Evolutionary conservation across 352 stramenopile species (phyloP).

Genomic region (Phytophthora citrophthora): DNA sequence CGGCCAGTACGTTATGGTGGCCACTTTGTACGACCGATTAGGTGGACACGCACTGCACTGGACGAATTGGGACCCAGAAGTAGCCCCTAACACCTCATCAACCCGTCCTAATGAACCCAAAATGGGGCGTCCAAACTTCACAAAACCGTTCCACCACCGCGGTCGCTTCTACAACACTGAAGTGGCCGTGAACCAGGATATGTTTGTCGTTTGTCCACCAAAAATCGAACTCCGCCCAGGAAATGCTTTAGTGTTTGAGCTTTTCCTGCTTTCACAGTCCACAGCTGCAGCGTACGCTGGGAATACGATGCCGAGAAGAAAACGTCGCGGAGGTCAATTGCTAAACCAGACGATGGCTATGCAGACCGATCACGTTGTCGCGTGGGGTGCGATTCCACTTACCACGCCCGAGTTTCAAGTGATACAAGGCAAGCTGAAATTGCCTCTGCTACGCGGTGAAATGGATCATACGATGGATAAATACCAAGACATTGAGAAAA

Average conservation of each 20-base stretch:
- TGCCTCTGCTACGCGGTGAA: conserved; percentile 86
- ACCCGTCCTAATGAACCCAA: conserved; percentile 4
- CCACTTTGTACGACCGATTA: conserved; percentile 87
- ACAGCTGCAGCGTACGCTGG: conserved; percentile 8
- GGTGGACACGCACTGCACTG: conserved; percentile 82
- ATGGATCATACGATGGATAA: conserved; percentile 85
- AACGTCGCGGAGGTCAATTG: conserved; percentile 16
- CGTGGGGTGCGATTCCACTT: conserved; percentile 84
- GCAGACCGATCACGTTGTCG: conserved; percentile 76
- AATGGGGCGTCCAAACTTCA: conserved; percentile 56
- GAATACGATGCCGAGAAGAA: conserved; percentile 4
- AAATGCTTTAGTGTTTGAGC: conserved; percentile 63
- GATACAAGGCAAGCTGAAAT: conserved; percentile 81
- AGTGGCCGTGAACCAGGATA: conserved; percentile 74
- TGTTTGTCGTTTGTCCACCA: conserved; percentile 83
- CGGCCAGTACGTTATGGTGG: conserved; percentile 83
- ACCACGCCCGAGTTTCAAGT: conserved; percentile 63
- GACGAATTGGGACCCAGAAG: conserved; percentile 68
- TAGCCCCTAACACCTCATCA: conserved; percentile 7
- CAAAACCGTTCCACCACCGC: conserved; percentile 75
- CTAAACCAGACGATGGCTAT: conserved; percentile 21
- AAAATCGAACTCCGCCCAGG: conserved; percentile 60
- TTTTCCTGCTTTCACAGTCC: conserved; percentile 43
- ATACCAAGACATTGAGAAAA: conserved; percentile 70
- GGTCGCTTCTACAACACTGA: conserved; percentile 89